Evolutionary conservation across 176 grass and related monocot species (phyloP).

Genomic region (Eleusine coracana): DNA sequence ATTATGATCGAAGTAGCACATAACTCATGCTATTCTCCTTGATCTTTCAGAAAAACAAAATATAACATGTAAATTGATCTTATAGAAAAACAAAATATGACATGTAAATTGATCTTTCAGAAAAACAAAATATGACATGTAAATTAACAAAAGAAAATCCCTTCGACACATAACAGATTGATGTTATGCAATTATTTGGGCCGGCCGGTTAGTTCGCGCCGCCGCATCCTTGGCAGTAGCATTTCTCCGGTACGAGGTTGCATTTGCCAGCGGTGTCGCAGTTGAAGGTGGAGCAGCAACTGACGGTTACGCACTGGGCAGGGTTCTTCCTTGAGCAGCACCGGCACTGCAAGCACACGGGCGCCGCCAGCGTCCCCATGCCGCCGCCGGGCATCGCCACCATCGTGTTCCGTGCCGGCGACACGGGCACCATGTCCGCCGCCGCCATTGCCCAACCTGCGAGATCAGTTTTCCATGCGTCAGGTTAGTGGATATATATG

Average conservation of each 20-base stretch:
- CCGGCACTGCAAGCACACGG: constrained; percentile 12
- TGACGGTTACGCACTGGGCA: neutral
- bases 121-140: too few relatives aligned
- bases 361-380: neutral
- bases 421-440: constrained; percentile 13
- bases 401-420: neutral
- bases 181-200: neutral
- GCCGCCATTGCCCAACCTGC: neutral
- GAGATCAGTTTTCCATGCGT: too few relatives aligned
- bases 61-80: too few relatives aligned
- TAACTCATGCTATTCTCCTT: too few relatives aligned
- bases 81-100: too few relatives aligned
- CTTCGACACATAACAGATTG: neutral
- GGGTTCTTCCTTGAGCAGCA: constrained; percentile 20
- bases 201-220: neutral
- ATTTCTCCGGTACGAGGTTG: neutral
- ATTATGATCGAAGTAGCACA: too few relatives aligned
- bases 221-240: constrained; percentile 8
- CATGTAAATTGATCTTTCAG: too few relatives aligned
- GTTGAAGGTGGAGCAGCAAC: constrained; percentile 27
- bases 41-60: too few relatives aligned
- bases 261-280: constrained; percentile 26
- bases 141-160: neutral
- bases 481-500: too few relatives aligned
- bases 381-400: neutral